Percentiles rank a stretch among this genome's conserved stretches.
Evolutionary conservation across 768 basidiomycete genomes (phyloP).

Genomic region (Boletus subcaerulescens): DNA sequence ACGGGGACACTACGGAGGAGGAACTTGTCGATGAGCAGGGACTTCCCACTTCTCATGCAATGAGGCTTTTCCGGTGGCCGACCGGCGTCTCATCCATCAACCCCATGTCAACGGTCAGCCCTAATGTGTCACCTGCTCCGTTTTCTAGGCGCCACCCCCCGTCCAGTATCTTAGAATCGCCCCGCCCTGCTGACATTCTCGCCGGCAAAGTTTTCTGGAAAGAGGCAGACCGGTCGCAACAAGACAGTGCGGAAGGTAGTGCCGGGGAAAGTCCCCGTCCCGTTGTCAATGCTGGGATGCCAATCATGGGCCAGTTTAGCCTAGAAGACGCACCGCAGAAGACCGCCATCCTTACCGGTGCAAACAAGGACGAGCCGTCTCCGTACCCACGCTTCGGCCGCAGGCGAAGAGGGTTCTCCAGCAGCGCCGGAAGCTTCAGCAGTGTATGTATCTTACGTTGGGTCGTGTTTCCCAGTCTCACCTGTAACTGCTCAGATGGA

Average conservation of each 20-base stretch:
- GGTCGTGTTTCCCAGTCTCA: constrained; percentile 8
- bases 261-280: constrained; percentile 23
- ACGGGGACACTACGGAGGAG: constrained; percentile 80
- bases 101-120: constrained; percentile 72
- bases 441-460: constrained; percentile 31
- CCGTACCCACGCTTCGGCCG: constrained; percentile 27
- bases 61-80: constrained; percentile 69
- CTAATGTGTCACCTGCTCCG: constrained; percentile 45
- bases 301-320: constrained; percentile 41
- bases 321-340: constrained; percentile 16
- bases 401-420: constrained; percentile 26
- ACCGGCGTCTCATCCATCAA: constrained; percentile 61
- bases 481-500: constrained; percentile 21
- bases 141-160: constrained; percentile 32
- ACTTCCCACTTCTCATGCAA: constrained; percentile 71
- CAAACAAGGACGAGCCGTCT: constrained; percentile 32
- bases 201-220: constrained; percentile 58
- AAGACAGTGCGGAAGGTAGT: constrained; percentile 36
- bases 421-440: constrained; percentile 34
- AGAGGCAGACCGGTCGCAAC: constrained; percentile 39
- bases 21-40: constrained; percentile 77
- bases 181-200: constrained; percentile 67
- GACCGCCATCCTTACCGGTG: constrained; percentile 28
- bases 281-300: constrained; percentile 19
- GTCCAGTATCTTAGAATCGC: constrained; percentile 36